Percentiles rank a stretch among this genome's conserved stretches.
Evolutionary conservation across 352 stramenopile genomes (phyloP).

Genomic region (Globisporangium middletonii): DNA sequence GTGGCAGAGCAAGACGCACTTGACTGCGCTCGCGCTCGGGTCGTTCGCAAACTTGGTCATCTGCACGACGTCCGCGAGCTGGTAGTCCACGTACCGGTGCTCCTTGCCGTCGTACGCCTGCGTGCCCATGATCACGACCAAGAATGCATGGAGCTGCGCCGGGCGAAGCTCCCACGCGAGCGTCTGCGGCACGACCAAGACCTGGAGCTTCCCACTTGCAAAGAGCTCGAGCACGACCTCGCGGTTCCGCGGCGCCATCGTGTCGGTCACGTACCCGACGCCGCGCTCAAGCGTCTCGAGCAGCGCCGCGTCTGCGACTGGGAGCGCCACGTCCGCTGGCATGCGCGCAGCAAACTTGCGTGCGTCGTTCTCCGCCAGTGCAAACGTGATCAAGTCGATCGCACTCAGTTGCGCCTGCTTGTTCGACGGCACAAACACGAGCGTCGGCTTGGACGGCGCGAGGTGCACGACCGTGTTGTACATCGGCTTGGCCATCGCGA

Average conservation of each 20-base stretch:
- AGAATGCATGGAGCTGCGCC: constrained; percentile 70
- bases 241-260: constrained; percentile 89
- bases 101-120: constrained; percentile 96
- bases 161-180: constrained; percentile 90
- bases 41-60: constrained; percentile 93
- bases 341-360: constrained; percentile 51
- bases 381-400: constrained; percentile 99
- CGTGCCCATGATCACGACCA: constrained; percentile 98
- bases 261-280: constrained; percentile 95
- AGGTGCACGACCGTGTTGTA: constrained; percentile 94
- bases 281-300: constrained; percentile 92
- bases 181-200: constrained; percentile 93
- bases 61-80: constrained; percentile 95
- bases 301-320: constrained; percentile 87
- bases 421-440: constrained; percentile 97
- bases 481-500: constrained; percentile 98
- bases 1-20: constrained; percentile 96
- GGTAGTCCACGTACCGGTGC: constrained; percentile 96
- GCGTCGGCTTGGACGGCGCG: constrained; percentile 75
- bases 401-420: constrained; percentile 98
- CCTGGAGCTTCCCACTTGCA: constrained; percentile 76
- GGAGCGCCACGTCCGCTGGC: constrained; percentile 29
- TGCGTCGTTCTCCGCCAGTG: constrained; percentile 77
- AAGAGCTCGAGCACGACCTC: constrained; percentile 90
- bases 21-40: constrained; percentile 63